Percentiles rank a stretch among this genome's conserved stretches.
Evolutionary conservation across 108 stramenopile genomes (phyloP).

Genomic region (Fragilaria crotonensis): DNA sequence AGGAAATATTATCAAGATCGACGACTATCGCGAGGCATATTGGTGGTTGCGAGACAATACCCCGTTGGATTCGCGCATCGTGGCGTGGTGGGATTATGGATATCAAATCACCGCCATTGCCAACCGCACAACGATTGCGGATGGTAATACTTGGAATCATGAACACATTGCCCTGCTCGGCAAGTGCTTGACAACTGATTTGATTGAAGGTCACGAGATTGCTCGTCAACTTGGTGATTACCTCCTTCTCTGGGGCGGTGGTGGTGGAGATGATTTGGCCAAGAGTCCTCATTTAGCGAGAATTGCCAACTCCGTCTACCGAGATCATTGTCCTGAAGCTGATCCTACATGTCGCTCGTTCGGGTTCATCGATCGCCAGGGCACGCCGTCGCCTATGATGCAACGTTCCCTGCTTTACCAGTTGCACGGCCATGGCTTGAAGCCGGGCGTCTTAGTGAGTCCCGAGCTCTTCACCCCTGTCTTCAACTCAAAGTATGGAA

Average conservation of each 20-base stretch:
- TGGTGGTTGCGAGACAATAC: constrained; percentile 97
- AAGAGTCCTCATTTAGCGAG: constrained; percentile 94
- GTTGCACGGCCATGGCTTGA: constrained; percentile 76
- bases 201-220: constrained; percentile 90
- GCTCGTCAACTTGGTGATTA: constrained; percentile 94
- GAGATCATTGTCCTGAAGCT: constrained; percentile 85
- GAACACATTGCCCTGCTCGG: constrained; percentile 98
- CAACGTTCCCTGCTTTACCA: constrained; percentile 86
- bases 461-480: constrained; percentile 76
- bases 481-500: constrained; percentile 90
- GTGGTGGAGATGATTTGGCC: constrained; percentile 94
- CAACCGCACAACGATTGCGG: constrained; percentile 94
- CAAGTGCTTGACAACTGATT: constrained; percentile 76
- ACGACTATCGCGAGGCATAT: constrained; percentile 99
- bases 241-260: constrained; percentile 92
- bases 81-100: constrained; percentile 97
- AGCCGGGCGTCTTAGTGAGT: constrained; percentile 72
- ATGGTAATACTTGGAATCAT: constrained; percentile 99
- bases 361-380: constrained; percentile 82
- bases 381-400: constrained; percentile 89
- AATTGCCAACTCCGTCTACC: constrained; percentile 97
- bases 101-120: constrained; percentile 94
- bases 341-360: constrained; percentile 89
- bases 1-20: constrained; percentile 78
- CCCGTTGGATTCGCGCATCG: constrained; percentile 88